Percentiles rank a stretch among this genome's conserved stretches.
Conservation (phyloP, 306 rosid species). For the Sindora glabra region DNA sequence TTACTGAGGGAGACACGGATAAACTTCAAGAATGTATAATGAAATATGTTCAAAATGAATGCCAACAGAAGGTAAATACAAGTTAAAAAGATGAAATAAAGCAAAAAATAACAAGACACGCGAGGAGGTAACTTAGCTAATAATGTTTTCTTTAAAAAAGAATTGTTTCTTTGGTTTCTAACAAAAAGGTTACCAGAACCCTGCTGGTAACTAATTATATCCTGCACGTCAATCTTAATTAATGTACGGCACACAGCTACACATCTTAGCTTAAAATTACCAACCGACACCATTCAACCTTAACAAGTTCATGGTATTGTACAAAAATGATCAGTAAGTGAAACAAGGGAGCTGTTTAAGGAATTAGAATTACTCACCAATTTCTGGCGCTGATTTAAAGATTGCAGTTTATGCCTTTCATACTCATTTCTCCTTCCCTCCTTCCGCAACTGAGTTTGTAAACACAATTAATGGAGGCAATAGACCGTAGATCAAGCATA, state of each 20-base stretch:
- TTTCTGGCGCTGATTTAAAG: slow-evolving; percentile 97
- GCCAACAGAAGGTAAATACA: no score
- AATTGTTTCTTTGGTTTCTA: not conserved
- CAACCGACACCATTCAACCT: not conserved
- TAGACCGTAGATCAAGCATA: no score
- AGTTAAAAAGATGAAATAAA: no score
- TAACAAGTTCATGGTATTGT: no score
- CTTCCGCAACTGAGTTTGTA: slow-evolving; percentile 60
- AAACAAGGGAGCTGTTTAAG: slow-evolving; percentile 8
- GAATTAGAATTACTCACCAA: slow-evolving; percentile 49
- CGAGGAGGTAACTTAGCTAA: not conserved
- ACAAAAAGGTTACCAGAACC: not conserved
- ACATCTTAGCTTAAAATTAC: not conserved
- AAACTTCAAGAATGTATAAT: not conserved
- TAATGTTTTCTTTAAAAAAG: not conserved
- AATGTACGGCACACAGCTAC: not conserved
- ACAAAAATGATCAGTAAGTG: no score
- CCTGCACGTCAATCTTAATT: not conserved
- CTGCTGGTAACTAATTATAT: not conserved
- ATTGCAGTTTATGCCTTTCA: slow-evolving; percentile 98
- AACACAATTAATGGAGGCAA: slow-evolving; percentile 18
- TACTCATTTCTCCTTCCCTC: slow-evolving; percentile 99
- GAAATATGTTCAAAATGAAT: not conserved
- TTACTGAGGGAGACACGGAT: not conserved
- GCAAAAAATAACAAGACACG: no score